Evolutionary conservation across 2,329 filamentous ascomycete genomes (phyloP).

Genomic region (Orbilia blumenaviensis): DNA sequence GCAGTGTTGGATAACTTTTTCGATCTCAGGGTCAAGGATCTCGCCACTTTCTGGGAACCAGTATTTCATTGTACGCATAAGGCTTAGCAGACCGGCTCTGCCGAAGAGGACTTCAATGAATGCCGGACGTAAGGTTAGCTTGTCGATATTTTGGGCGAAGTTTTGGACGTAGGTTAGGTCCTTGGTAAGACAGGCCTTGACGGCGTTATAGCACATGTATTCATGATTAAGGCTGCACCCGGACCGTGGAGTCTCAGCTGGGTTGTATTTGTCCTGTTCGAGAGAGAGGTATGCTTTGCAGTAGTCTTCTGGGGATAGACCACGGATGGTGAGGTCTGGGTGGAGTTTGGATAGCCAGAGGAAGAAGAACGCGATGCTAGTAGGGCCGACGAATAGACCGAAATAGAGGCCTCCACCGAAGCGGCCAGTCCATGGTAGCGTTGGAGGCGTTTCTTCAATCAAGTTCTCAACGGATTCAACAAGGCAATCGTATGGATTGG

Average conservation of each 20-base stretch:
- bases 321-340: slow-evolving; percentile 63
- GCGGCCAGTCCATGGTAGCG: slow-evolving; percentile 26
- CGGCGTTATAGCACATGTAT: slow-evolving; percentile 64
- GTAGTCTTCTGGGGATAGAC: slow-evolving; percentile 64
- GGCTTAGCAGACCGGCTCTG: slow-evolving; percentile 73
- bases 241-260: slow-evolving; percentile 26
- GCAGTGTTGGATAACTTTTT: slow-evolving; percentile 69
- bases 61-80: slow-evolving; percentile 71
- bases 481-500: slow-evolving; percentile 19
- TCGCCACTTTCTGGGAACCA: slow-evolving; percentile 66
- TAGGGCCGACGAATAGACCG: slow-evolving; percentile 67
- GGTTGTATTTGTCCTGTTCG: slow-evolving; percentile 56
- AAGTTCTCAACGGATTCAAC: slow-evolving; percentile 25
- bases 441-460: slow-evolving; percentile 30
- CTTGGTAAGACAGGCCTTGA: slow-evolving; percentile 63
- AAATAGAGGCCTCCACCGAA: slow-evolving; percentile 46
- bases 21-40: slow-evolving; percentile 67
- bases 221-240: slow-evolving; percentile 66
- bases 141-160: slow-evolving; percentile 62
- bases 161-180: slow-evolving; percentile 61
- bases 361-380: slow-evolving; percentile 68
- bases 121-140: slow-evolving; percentile 31
- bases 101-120: slow-evolving; percentile 73
- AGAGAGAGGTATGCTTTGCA: slow-evolving; percentile 63
- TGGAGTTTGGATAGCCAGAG: slow-evolving; percentile 64